These are phyloP conservation scores for Scytalidium lignicola DNA, from an alignment of 2,329 filamentous ascomycete species.

Conservation along the genomic window DNA sequence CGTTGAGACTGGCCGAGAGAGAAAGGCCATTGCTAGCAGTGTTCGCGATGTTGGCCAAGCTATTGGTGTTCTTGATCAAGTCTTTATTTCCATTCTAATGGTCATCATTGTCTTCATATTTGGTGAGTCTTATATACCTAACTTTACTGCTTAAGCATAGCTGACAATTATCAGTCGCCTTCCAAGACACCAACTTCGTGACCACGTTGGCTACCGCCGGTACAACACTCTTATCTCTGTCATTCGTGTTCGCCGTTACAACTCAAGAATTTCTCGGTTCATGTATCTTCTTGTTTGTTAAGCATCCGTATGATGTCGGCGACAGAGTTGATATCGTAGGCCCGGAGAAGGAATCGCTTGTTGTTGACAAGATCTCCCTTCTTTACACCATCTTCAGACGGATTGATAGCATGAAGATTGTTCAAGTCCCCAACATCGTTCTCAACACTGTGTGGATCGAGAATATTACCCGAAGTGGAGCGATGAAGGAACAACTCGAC, in stretches of 20 bases:
- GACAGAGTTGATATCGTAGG: slow-evolving; percentile 80
- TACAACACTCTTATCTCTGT: slow-evolving; percentile 88
- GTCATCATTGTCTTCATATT: slow-evolving; percentile 65
- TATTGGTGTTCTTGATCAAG: slow-evolving; percentile 81
- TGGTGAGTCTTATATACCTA: slow-evolving; percentile 40
- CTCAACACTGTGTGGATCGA: slow-evolving; percentile 94
- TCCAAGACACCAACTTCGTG: slow-evolving; percentile 81
- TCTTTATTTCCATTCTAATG: slow-evolving; percentile 76
- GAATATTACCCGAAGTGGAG: slow-evolving; percentile 84
- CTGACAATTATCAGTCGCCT: slow-evolving; percentile 53
- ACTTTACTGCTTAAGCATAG: slow-evolving; percentile 32
- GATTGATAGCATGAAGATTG: slow-evolving; percentile 73
- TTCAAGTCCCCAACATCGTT: slow-evolving; percentile 79
- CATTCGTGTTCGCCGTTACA: slow-evolving; percentile 90
- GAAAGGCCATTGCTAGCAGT: slow-evolving; percentile 83
- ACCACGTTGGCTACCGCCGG: slow-evolving; percentile 85
- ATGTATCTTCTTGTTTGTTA: slow-evolving; percentile 97
- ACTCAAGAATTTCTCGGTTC: slow-evolving; percentile 95
- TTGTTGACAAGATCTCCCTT: slow-evolving; percentile 91
- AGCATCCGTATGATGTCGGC: slow-evolving; percentile 94
- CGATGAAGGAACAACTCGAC: slow-evolving; percentile 79
- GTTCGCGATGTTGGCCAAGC: slow-evolving; percentile 98
- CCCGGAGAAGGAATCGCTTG: slow-evolving; percentile 54
- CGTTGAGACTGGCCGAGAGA: slow-evolving; percentile 75
- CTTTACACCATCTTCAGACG: slow-evolving; percentile 89